Evolutionary conservation across 164 flowering plant genomes (phyloP).

Genomic region (Macadamia integrifolia): DNA sequence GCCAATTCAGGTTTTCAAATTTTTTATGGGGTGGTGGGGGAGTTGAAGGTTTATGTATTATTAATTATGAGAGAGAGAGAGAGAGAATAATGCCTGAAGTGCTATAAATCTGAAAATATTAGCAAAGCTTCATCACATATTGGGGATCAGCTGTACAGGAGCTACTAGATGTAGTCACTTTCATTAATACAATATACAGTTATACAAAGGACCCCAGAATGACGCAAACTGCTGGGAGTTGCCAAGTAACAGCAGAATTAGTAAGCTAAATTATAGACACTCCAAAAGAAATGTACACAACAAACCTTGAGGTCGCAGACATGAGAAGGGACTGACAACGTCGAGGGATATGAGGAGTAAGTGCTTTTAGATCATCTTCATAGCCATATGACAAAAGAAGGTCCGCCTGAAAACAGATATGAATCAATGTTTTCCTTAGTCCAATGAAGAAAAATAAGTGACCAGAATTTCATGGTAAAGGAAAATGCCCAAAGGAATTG

Average conservation of each 20-base stretch:
- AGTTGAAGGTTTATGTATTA: too few species aligned
- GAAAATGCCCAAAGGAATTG: neutral
- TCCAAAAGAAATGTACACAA: conserved; percentile 10
- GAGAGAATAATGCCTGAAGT: too few species aligned
- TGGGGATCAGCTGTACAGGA: too few species aligned
- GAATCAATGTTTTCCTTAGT: neutral
- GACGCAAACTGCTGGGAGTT: too few species aligned
- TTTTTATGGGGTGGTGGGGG: too few species aligned
- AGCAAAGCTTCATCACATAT: too few species aligned
- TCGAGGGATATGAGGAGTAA: conserved; percentile 66
- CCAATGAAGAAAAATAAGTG: neutral
- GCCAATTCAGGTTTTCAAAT: too few species aligned
- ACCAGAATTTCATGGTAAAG: neutral
- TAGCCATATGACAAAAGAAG: conserved; percentile 91
- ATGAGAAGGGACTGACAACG: conserved; percentile 94
- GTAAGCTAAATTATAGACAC: neutral
- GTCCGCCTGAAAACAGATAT: conserved; percentile 70
- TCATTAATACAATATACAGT: too few species aligned
- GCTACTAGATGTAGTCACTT: too few species aligned
- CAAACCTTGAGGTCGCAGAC: conserved; percentile 95
- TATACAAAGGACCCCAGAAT: too few species aligned
- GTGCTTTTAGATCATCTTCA: conserved; percentile 78
- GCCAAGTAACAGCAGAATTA: neutral
- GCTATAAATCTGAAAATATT: too few species aligned
- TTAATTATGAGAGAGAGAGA: too few species aligned